These are phyloP conservation scores for Chalciporus chontae DNA, from an alignment of 768 basidiomycete species.

Conservation along the genomic window DNA sequence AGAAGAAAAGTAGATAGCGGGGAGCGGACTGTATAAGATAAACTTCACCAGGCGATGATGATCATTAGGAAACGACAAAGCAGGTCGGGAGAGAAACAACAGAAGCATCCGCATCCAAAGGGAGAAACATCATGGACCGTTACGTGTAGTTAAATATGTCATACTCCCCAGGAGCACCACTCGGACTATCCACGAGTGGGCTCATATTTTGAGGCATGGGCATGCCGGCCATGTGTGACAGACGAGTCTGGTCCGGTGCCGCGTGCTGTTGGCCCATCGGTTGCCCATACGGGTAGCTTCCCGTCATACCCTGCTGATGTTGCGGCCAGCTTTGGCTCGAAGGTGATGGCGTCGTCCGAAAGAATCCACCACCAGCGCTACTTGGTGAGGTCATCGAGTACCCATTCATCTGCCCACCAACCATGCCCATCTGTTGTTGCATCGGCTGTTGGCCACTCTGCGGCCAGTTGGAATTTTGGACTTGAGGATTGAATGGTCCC, in stretches of 20 bases:
- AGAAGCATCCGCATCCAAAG: conserved; percentile 17
- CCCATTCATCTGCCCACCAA: conserved; percentile 35
- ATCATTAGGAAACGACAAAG: conserved; percentile 9
- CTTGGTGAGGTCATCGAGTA: conserved; percentile 37
- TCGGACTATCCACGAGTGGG: conserved; percentile 40
- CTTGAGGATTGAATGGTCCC: conserved; percentile 30
- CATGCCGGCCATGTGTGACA: conserved; percentile 50
- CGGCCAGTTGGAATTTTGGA: conserved; percentile 41
- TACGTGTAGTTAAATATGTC: conserved; percentile 64
- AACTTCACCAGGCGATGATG: conserved; percentile 26
- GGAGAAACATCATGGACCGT: conserved; percentile 33
- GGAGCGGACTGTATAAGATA: conserved; percentile 17
- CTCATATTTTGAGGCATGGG: conserved; percentile 45
- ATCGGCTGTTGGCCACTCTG: conserved; percentile 57
- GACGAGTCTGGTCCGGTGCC: conserved; percentile 32
- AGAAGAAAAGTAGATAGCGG: conserved; percentile 1
- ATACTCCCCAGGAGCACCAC: conserved; percentile 41
- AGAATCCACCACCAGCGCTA: conserved; percentile 28
- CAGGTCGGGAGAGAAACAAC: conserved; percentile 13
- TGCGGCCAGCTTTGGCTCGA: conserved; percentile 30
- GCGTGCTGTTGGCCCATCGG: conserved; percentile 21
- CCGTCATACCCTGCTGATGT: conserved; percentile 24
- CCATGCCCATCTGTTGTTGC: conserved; percentile 36
- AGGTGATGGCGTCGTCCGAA: conserved; percentile 22
- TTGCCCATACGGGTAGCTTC: conserved; percentile 29